Evolutionary conservation across 345 rosid genomes (phyloP), one percentile per base, ranked within the genome.

Genomic region (Rhizophora mangle): DNA sequence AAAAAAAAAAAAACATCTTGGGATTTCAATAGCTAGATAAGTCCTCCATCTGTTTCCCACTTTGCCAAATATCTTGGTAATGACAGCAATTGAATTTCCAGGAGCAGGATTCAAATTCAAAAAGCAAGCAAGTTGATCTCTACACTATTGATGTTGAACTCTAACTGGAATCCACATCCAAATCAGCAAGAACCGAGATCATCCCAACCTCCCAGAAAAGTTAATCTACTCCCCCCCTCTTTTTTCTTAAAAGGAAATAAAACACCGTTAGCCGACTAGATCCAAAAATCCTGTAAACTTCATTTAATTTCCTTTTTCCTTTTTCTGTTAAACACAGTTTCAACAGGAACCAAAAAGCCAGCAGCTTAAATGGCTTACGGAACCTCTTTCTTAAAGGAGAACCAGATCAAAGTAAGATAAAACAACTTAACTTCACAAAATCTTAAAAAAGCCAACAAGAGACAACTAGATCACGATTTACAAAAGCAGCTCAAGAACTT

Each of bases 341-440:
- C 64, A 32, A 18, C 51, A 36, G 22, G 60, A 54, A 63, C 68
- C 51, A 60, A 65, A 54, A 11, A 67, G 2, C 27, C 31, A 47
- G n/a, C 43, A 16, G 11, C 21, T 3, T 21, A 39, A 21, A 39
- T 34, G 39, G 61, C 32, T 34, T 2, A 18, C 0, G 8, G 24
- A 37, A 37, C 22, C 34, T 67, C 60, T 4, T 21, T 49, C 46
- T 49, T 51, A 75, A 2, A 56, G 49, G 61, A 55, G 24, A 78
- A n/a, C 68, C 73, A 62, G 81, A 80, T 18, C 67, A 31, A 26
- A 81, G 6, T 26, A 77, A 53, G 30, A 46, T 15, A 58, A 26
- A 65, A 72, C 26, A 37, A 6, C 60, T 49, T 69, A 11, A 59
- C 56, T 62, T 31, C 37, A 60, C 16, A 56, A 76, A 59, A 62